These are phyloP conservation scores for Celoporthe dispersa DNA, from an alignment of 2,329 filamentous ascomycete species.

Conservation along the genomic window DNA sequence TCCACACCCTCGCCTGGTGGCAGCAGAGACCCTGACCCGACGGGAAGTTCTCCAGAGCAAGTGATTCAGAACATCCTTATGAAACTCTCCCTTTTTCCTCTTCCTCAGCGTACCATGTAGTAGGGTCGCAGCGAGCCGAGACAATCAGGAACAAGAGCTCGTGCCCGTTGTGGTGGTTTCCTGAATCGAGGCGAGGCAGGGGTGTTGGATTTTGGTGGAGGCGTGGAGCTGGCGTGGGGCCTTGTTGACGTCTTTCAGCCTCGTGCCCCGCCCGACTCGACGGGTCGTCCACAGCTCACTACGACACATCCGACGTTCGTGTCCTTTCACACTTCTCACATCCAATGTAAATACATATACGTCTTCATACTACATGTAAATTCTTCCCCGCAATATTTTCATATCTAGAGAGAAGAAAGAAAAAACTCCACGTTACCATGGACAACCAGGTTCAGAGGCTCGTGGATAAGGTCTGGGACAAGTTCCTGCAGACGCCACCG, in stretches of 20 bases:
- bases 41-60: too few relatives aligned
- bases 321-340: background rate
- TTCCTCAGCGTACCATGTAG: background rate
- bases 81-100: too few relatives aligned
- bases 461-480: constrained; percentile 74
- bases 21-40: background rate
- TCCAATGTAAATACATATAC: background rate
- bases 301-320: background rate
- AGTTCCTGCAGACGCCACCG: constrained; percentile 54
- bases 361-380: background rate
- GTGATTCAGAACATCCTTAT: too few relatives aligned
- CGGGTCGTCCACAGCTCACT: background rate
- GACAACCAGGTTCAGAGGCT: constrained; percentile 74
- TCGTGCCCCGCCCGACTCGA: background rate
- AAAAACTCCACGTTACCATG: constrained; percentile 54
- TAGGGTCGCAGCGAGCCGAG: background rate
- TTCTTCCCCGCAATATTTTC: background rate
- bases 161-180: background rate
- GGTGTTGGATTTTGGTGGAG: constrained; percentile 16
- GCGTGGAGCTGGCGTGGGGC: background rate
- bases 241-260: constrained; percentile 5
- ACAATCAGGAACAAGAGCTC: background rate
- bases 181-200: constrained; percentile 9
- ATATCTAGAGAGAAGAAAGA: background rate
- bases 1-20: background rate